Evolutionary conservation across 495 filamentous ascomycete genomes (phyloP).

Genomic region (Aspergillus sclerotiicarbonarius): DNA sequence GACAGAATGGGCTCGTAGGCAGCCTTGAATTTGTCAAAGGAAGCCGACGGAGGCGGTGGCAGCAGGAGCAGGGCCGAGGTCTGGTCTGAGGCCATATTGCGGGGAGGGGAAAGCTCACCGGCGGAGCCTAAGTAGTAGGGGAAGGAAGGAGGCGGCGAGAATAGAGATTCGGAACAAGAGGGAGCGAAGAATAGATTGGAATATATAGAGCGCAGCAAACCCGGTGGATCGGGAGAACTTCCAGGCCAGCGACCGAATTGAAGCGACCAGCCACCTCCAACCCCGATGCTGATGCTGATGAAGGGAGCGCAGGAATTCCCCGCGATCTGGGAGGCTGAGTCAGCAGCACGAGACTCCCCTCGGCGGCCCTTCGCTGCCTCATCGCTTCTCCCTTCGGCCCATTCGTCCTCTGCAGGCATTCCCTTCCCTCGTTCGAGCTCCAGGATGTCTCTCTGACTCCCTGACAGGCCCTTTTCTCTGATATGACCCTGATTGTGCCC

Average conservation of each 20-base stretch:
- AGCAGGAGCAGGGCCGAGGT: constrained; percentile 46
- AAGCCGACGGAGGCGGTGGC: constrained; percentile 43
- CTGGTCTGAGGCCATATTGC: constrained; percentile 27
- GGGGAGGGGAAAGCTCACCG: constrained; percentile 11
- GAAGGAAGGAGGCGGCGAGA: not conserved
- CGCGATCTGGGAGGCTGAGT: constrained; percentile 2
- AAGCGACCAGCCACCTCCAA: too few relatives aligned
- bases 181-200: not conserved
- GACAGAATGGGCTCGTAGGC: constrained; percentile 41
- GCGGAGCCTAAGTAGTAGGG: not conserved
- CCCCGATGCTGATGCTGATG: not conserved
- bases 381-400: not conserved
- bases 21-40: constrained; percentile 36
- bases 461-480: constrained; percentile 8
- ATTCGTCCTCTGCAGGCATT: not conserved
- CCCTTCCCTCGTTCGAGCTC: constrained; percentile 1
- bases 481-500: constrained; percentile 41
- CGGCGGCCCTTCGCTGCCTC: not conserved
- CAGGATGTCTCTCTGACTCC: constrained; percentile 21
- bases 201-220: not conserved
- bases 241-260: not conserved
- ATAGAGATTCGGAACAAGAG: not conserved
- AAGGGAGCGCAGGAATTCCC: constrained; percentile 2
- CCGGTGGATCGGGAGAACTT: not conserved
- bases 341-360: constrained; percentile 3